These are phyloP conservation scores for Saccharomycopsis javanensis DNA, from an alignment of 805 yeast species.

Conservation along the genomic window DNA sequence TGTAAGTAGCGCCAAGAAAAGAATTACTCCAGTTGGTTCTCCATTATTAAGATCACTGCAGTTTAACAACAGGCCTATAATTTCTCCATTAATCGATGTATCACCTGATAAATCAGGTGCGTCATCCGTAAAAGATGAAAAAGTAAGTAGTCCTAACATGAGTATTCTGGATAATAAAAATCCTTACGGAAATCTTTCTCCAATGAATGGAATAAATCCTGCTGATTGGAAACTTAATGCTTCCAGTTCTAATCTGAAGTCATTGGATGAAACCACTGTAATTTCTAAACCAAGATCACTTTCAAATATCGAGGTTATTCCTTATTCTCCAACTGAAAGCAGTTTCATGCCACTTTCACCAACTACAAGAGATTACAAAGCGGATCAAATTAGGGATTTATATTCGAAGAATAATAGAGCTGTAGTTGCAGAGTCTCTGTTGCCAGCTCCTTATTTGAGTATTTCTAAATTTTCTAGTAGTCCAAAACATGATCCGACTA, in stretches of 20 bases:
- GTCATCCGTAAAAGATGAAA: not conserved
- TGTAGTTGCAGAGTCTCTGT: slow-evolving; percentile 7
- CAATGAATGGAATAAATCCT: not conserved
- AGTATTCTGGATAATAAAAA: not conserved
- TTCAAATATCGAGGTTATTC: not conserved
- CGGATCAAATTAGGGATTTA: slow-evolving; percentile 11
- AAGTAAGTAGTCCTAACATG: not conserved
- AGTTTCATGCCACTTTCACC: slow-evolving; percentile 14
- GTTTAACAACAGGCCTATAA: not conserved
- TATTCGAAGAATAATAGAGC: slow-evolving; percentile 6
- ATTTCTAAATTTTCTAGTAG: slow-evolving; percentile 12
- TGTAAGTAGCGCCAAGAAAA: slow-evolving; percentile 4
- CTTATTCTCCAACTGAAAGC: not conserved
- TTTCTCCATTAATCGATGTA: not conserved
- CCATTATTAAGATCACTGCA: slow-evolving; percentile 2
- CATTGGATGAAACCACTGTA: not conserved
- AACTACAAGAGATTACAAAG: slow-evolving; percentile 8
- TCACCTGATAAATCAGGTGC: not conserved
- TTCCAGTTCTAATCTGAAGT: not conserved
- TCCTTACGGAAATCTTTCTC: not conserved
- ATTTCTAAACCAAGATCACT: not conserved
- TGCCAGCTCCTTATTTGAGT: slow-evolving; percentile 13
- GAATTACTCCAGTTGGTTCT: not conserved
- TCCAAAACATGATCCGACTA: slow-evolving; percentile 13
- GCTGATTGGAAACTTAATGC: not conserved